phyloP scores from a whole-genome alignment of 306 rosid species.

The Echinosophora koreensis region DNA sequence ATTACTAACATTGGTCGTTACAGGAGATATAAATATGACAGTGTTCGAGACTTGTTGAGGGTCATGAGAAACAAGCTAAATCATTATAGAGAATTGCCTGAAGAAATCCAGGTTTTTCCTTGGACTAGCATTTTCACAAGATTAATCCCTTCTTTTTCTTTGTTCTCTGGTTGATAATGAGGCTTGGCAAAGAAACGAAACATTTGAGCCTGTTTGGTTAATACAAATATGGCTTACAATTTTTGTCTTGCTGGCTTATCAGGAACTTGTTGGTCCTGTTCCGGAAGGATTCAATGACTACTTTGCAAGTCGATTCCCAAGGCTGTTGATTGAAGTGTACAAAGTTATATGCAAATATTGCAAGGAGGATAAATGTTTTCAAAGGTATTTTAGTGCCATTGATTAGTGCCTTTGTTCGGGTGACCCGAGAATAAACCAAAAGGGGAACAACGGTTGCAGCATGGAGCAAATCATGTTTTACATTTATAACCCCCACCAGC shows the following conservation, averaged over 20 bases:
- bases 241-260: constrained; percentile 29
- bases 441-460: constrained; percentile 26
- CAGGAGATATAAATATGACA: constrained; percentile 77
- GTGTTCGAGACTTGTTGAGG: constrained; percentile 82
- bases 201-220: not conserved
- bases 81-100: constrained; percentile 85
- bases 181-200: not conserved
- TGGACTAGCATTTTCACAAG: not conserved
- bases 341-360: constrained; percentile 59
- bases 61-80: constrained; percentile 88
- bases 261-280: constrained; percentile 66
- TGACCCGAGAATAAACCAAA: constrained; percentile 22
- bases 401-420: constrained; percentile 37
- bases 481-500: not conserved
- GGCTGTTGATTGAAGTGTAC: constrained; percentile 70
- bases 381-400: constrained; percentile 55
- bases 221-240: constrained; percentile 5
- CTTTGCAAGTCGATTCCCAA: constrained; percentile 75
- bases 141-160: not conserved
- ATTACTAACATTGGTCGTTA: constrained; percentile 69
- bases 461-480: constrained; percentile 34
- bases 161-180: not conserved
- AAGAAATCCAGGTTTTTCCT: constrained; percentile 76
- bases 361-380: constrained; percentile 63
- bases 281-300: constrained; percentile 72